Conservation (phyloP, 1,139 yeast genomes). For the Diutina catenulata region DNA sequence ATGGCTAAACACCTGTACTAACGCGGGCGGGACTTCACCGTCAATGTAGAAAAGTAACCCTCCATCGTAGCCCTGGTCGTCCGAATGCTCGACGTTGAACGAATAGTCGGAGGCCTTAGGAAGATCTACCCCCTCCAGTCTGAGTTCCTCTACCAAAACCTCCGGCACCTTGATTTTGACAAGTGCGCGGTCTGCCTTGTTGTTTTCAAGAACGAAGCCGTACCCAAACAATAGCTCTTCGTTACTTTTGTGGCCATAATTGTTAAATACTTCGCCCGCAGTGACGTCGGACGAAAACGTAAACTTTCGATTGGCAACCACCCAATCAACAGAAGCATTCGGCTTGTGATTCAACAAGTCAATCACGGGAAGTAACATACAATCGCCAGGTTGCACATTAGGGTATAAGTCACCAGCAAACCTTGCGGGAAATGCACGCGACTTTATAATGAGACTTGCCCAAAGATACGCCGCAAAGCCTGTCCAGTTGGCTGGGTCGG, state of each 20-base stretch:
- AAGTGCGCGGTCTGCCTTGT: slow-evolving; percentile 51
- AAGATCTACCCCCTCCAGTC: slow-evolving; percentile 27
- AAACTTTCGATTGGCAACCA: not conserved
- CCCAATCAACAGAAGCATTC: slow-evolving; percentile 57
- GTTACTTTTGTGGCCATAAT: slow-evolving; percentile 81
- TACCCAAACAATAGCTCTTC: slow-evolving; percentile 56
- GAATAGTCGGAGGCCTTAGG: slow-evolving; percentile 40
- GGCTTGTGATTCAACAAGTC: slow-evolving; percentile 71
- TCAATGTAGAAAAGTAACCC: slow-evolving; percentile 34
- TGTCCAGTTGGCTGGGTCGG: slow-evolving; percentile 35
- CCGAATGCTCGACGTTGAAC: slow-evolving; percentile 16
- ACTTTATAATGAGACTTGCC: slow-evolving; percentile 59
- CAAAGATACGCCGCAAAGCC: slow-evolving; percentile 59
- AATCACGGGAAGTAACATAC: slow-evolving; percentile 65
- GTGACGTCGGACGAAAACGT: slow-evolving; percentile 10
- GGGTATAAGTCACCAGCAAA: slow-evolving; percentile 18
- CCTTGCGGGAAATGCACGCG: slow-evolving; percentile 70
- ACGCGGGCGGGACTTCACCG: slow-evolving; percentile 29
- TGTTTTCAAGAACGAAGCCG: slow-evolving; percentile 59
- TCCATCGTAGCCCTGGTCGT: slow-evolving; percentile 15
- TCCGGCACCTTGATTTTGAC: slow-evolving; percentile 39
- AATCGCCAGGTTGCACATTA: slow-evolving; percentile 25
- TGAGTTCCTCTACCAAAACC: slow-evolving; percentile 21
- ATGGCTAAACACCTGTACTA: slow-evolving; percentile 41
- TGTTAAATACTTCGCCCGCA: slow-evolving; percentile 48